A percentile compares a stretch with the other conserved stretches of the same genome.
Conservation (phyloP, 331 rosid species). For the Quercus tomentella region DNA sequence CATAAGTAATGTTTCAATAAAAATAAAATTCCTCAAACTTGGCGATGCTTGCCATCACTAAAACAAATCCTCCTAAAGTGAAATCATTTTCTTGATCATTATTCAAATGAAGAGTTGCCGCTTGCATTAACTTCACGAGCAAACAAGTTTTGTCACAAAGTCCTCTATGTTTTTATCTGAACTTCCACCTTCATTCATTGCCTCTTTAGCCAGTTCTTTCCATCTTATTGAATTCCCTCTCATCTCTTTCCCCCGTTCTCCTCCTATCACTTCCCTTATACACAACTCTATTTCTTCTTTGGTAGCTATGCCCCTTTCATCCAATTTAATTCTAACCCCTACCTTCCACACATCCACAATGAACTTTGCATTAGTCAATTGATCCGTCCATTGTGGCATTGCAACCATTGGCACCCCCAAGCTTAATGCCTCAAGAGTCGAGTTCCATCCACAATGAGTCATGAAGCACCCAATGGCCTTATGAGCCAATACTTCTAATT, state of each 20-base stretch:
- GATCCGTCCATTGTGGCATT: conserved; percentile 25
- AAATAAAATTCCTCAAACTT: no score
- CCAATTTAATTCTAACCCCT: conserved; percentile 34
- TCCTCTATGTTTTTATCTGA: conserved; percentile 31
- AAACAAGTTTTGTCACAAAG: conserved; percentile 4
- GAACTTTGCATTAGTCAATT: conserved; percentile 41
- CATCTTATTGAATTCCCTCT: conserved; percentile 35
- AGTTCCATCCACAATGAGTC: conserved; percentile 52
- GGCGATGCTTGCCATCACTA: no score
- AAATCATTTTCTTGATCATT: no score
- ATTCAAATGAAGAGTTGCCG: no score
- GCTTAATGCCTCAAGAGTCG: conserved; percentile 23
- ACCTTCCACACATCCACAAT: conserved; percentile 43
- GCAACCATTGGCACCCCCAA: conserved; percentile 31
- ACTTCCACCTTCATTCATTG: conserved; percentile 31
- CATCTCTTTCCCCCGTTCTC: conserved; percentile 20
- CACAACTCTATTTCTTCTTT: conserved; percentile 39
- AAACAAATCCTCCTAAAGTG: no score
- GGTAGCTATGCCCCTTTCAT: conserved; percentile 26
- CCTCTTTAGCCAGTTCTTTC: conserved; percentile 41
- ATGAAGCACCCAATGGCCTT: conserved; percentile 44
- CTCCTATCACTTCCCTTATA: conserved; percentile 33
- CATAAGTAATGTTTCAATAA: no score
- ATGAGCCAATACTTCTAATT: conserved; percentile 38
- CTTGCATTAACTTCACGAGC: no score